These are phyloP conservation scores for Yamadazyma sp. DNA, from an alignment of 805 yeast genomes.

Conservation along the genomic window DNA sequence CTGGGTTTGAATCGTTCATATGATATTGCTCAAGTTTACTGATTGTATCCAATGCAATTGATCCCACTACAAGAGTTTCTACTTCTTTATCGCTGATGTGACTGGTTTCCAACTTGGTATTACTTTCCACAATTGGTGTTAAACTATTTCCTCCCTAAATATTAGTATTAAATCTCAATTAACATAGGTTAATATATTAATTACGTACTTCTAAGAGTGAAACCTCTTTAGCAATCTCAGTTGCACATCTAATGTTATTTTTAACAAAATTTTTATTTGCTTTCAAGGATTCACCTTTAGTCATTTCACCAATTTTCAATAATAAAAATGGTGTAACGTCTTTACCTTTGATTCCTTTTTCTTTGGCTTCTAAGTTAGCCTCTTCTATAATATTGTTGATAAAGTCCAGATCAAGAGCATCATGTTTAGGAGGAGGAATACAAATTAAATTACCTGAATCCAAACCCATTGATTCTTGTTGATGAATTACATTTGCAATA, in stretches of 20 bases:
- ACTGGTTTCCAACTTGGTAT: no score
- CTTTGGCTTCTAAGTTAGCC: slow-evolving; percentile 57
- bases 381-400: slow-evolving; percentile 55
- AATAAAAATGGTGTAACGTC: slow-evolving; percentile 76
- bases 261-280: slow-evolving; percentile 74
- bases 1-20: slow-evolving; percentile 72
- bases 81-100: slow-evolving; percentile 1
- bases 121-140: no score
- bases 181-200: not conserved
- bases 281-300: slow-evolving; percentile 66
- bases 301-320: slow-evolving; percentile 58
- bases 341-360: slow-evolving; percentile 60
- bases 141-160: not conserved
- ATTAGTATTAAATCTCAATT: no score
- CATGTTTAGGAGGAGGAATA: slow-evolving; percentile 70
- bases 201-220: slow-evolving; percentile 20
- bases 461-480: slow-evolving; percentile 44
- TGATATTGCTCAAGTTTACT: slow-evolving; percentile 39
- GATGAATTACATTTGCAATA: slow-evolving; percentile 63
- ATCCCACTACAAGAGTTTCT: slow-evolving; percentile 58
- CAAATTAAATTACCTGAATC: slow-evolving; percentile 74
- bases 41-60: slow-evolving; percentile 72
- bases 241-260: slow-evolving; percentile 69
- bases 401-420: slow-evolving; percentile 52
- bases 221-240: slow-evolving; percentile 61